Evolutionary conservation across 345 rosid species (phyloP), one percentile per base, ranked within the genome.

Genomic region (Murraya paniculata): DNA sequence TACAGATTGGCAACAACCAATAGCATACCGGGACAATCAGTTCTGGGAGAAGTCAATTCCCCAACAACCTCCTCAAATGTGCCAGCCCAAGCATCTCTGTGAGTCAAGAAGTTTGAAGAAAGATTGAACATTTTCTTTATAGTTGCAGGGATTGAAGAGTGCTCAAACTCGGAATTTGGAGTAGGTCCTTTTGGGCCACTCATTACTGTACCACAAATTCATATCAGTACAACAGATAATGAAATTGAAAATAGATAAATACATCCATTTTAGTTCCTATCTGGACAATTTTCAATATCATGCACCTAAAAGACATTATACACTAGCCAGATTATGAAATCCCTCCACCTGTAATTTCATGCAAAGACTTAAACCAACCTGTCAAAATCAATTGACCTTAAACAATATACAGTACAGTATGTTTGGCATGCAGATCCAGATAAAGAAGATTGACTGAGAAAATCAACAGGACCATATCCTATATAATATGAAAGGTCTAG

Each of bases 21-120:
- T 10, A 45, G 48, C 64, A 33, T 86, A 87, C 97, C 90, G 53
- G 97, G 99, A 80, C 99, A 96, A 79, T 96, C 99, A 21, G 97
- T 87, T 86, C 98, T 88, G 5, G 99, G 97, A 72, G 95, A 85
- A 71, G 88, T 80, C 69, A 94, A 72, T 78, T 85, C 88, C 65
- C 86, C 84, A 13, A 92, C 85, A 36, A 96, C 92, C 21, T 84
- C 90, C 85, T 96, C 98, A 30, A 96, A 94, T 30, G 97, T 94
- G 64, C 91, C 93, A 0, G 99, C 99, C 99, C 99, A 94, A 72
- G 99, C 98, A 86, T 96, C 99, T 80, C 99, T 86, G 79, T 90
- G 93, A 62, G 99, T 96, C 61, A 96, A 87, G 90, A 89, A 96
- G 79, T 92, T 94, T 55, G 99, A 94, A 50, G 88, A 81, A 57